A percentile compares a stretch with the other conserved stretches of the same genome.
phyloP scores from a whole-genome alignment of 495 filamentous ascomycete genomes.

The Penicillium crystallinum region DNA sequence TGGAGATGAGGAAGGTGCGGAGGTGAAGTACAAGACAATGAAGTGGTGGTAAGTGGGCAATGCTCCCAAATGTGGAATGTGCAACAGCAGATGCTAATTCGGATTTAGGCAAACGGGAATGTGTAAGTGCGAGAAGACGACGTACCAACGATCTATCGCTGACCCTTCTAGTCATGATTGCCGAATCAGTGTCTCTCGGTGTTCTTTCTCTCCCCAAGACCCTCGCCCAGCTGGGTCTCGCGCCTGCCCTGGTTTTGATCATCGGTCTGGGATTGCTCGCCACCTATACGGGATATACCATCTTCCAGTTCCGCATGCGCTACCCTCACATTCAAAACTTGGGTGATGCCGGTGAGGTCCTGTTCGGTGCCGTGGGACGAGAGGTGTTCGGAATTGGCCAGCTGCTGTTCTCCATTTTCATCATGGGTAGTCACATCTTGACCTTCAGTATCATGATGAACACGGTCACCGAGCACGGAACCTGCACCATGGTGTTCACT shows the following conservation, averaged over 20 bases:
- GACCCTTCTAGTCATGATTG: constrained; percentile 48
- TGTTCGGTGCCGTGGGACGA: constrained; percentile 58
- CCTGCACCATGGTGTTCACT: constrained; percentile 64
- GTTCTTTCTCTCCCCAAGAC: constrained; percentile 54
- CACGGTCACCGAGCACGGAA: constrained; percentile 56
- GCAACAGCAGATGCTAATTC: neutral
- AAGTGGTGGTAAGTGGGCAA: constrained; percentile 34
- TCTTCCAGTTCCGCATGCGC: constrained; percentile 28
- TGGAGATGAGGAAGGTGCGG: constrained; percentile 34
- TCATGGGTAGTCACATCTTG: constrained; percentile 67
- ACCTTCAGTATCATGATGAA: constrained; percentile 65
- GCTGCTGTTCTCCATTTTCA: constrained; percentile 63
- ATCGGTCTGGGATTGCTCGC: constrained; percentile 59
- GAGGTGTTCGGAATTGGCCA: constrained; percentile 59
- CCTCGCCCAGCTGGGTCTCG: constrained; percentile 56
- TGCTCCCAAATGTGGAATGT: neutral
- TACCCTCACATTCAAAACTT: constrained; percentile 58
- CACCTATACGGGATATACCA: constrained; percentile 40
- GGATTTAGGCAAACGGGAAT: constrained; percentile 27
- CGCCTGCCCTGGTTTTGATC: constrained; percentile 49
- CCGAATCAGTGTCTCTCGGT: constrained; percentile 60
- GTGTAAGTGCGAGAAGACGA: constrained; percentile 11
- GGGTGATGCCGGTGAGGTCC: constrained; percentile 66
- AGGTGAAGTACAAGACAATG: constrained; percentile 41
- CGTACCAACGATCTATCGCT: neutral